Conservation (phyloP, 805 yeast species). For the Debaryomyces castellii region DNA sequence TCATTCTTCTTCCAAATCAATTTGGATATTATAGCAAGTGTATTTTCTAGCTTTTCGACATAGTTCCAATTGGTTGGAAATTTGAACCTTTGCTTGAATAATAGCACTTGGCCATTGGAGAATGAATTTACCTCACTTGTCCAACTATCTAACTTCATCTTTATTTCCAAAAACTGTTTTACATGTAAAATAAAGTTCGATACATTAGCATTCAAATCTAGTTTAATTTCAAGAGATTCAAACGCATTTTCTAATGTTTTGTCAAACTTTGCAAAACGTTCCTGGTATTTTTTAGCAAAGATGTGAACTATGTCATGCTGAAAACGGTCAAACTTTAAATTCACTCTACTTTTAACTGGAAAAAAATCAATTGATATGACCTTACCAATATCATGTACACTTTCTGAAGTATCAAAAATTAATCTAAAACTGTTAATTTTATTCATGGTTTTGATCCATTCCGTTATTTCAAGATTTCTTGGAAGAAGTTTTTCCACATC, state of each 20-base stretch:
- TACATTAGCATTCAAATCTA: conserved; percentile 35
- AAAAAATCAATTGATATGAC: conserved; percentile 43
- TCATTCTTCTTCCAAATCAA: conserved; percentile 32
- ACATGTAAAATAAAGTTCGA: conserved; percentile 39
- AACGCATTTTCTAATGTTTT: conserved; percentile 30
- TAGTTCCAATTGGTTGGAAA: conserved; percentile 57
- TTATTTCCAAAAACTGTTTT: conserved; percentile 19
- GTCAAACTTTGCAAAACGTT: conserved; percentile 27
- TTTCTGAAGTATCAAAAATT: conserved; percentile 52
- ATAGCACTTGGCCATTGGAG: conserved; percentile 30
- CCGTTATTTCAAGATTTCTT: conserved; percentile 12
- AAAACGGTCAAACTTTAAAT: conserved; percentile 59
- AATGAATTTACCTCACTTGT: conserved; percentile 10
- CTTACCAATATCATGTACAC: conserved; percentile 38
- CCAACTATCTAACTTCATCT: conserved; percentile 15
- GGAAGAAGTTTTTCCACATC: conserved; percentile 30
- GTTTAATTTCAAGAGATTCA: conserved; percentile 25
- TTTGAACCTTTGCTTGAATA: conserved; percentile 44
- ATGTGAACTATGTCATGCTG: conserved; percentile 43
- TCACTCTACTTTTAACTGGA: conserved; percentile 53
- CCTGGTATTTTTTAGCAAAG: conserved; percentile 40
- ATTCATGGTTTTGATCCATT: conserved; percentile 50
- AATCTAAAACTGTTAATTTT: conserved; percentile 44
- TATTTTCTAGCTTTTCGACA: conserved; percentile 61
- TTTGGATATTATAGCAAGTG: conserved; percentile 40